A percentile compares a stretch with the other conserved stretches of the same genome.
phyloP scores from a whole-genome alignment of 2,329 filamentous ascomycete genomes.

The Sarocladiaceae sp. region DNA sequence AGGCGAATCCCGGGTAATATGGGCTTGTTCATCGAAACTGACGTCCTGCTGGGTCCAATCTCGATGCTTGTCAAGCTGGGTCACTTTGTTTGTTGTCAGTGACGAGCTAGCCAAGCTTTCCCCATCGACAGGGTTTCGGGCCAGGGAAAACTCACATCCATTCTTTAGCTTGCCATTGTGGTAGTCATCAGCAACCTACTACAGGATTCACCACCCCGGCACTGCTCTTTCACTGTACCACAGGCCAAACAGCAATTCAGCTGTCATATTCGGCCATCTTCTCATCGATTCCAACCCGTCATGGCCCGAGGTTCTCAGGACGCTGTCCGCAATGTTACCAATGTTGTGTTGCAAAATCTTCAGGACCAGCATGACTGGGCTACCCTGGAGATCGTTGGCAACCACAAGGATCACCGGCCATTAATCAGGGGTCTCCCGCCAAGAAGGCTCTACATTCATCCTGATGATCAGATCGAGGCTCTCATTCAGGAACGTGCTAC shows the following conservation, averaged over 20 bases:
- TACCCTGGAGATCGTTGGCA: constrained; percentile 49
- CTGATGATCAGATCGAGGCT: constrained; percentile 74
- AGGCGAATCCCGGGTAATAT: neutral
- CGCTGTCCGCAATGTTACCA: constrained; percentile 22
- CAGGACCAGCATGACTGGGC: constrained; percentile 74
- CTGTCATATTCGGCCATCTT: neutral
- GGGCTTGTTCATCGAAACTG: neutral
- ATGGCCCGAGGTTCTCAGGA: neutral
- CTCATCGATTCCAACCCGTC: neutral
- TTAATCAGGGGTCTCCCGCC: constrained; percentile 72
- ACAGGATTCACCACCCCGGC: neutral
- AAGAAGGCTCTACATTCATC: constrained; percentile 70
- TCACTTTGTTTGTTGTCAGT: neutral
- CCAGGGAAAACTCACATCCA: neutral
- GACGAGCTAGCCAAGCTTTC: no score
- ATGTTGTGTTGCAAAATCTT: constrained; percentile 64
- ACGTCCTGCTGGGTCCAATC: neutral
- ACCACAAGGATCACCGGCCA: constrained; percentile 40
- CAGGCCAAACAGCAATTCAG: neutral
- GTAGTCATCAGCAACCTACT: no score
- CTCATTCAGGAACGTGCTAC: constrained; percentile 55
- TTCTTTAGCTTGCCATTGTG: neutral
- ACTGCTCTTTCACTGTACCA: neutral
- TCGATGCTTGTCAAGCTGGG: neutral
- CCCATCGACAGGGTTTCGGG: neutral